phyloP scores from a whole-genome alignment of 805 yeast genomes.

The Wickerhamomyces alni region DNA sequence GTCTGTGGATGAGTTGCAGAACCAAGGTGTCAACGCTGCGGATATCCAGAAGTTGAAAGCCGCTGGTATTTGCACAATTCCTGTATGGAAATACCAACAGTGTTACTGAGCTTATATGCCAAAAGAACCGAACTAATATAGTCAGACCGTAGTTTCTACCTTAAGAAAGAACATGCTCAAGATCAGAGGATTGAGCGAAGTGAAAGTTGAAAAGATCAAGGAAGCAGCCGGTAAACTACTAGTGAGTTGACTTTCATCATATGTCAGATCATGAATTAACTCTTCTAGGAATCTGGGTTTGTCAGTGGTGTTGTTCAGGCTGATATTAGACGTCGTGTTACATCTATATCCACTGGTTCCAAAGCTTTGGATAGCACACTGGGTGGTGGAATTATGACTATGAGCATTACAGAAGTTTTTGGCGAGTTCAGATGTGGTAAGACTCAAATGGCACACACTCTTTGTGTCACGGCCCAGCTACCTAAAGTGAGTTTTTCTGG shows the following conservation, averaged over 20 bases:
- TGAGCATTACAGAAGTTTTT: slow-evolving; percentile 72
- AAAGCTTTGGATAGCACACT: slow-evolving; percentile 60
- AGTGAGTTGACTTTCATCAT: too few species aligned
- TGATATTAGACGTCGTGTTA: slow-evolving; percentile 55
- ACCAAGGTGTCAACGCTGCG: slow-evolving; percentile 64
- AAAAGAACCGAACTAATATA: slow-evolving; percentile 15
- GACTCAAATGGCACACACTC: slow-evolving; percentile 75
- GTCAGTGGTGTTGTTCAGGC: slow-evolving; percentile 70
- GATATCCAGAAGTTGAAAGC: slow-evolving; percentile 64
- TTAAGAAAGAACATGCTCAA: slow-evolving; percentile 59
- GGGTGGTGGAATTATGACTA: slow-evolving; percentile 75
- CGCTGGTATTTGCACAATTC: slow-evolving; percentile 63
- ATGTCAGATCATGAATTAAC: too few species aligned
- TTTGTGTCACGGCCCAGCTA: slow-evolving; percentile 70
- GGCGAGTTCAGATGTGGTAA: slow-evolving; percentile 81
- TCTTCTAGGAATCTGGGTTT: slow-evolving; percentile 49
- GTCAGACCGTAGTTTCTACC: slow-evolving; percentile 46
- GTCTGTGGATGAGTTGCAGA: slow-evolving; percentile 46
- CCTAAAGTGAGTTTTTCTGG: slow-evolving; percentile 40
- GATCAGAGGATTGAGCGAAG: slow-evolving; percentile 69
- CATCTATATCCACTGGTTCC: slow-evolving; percentile 64
- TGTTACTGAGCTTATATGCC: slow-evolving; percentile 9
- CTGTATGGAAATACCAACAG: slow-evolving; percentile 34
- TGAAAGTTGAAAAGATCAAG: slow-evolving; percentile 71
- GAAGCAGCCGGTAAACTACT: slow-evolving; percentile 64